Base-by-base conservation (phyloP, 805 yeast genomes). In the Clavispora vitiphila region DNA sequence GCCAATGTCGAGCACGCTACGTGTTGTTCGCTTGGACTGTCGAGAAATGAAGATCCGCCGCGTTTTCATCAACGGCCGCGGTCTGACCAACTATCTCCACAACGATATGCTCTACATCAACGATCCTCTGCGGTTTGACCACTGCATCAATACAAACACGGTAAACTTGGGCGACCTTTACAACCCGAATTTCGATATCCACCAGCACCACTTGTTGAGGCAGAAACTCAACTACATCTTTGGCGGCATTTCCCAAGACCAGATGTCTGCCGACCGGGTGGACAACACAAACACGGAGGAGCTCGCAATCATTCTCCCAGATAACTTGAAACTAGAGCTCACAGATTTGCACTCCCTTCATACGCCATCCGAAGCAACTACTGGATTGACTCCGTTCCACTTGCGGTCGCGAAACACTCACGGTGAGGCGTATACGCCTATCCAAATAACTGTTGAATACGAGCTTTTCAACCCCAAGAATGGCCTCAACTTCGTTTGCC, bases 401-500 rank as follows among this genome's bases (percentile, higher is more conserved):
- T 48, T 67, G 56, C 48, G 60, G 48, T 42, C 67, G 38, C 53
- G 65, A 52, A 35, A 61, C 60, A 47, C 79, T 55, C 10, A 40
- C 53, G 42, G 54, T 57, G 58, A 73, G 9, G 41, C 51, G 2
- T 90, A 78, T 57, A 81, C 86, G 3, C 96, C 97, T 1, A 62
- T 93, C 1, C 79, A 77, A 11, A 63, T 93, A 7, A 78, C 74
- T 39, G 80, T 91, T 15, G 81, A 76, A 43, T 91, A 86, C 57
- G 72, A 70, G 39, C 59, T 86, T 8, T 66, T 67, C 35, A 82
- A 83, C 46, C 85, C 91, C 2, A 75, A 73, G 31, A 78, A 80
- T 44, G 98, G 97, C 8, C 62, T 93, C 12, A 72, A 76, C 38
- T 93, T 93, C 59, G 80, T 81, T 27, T 85, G 87, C 12, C 80